A percentile compares a stretch with the other conserved stretches of the same genome.
Evolutionary conservation across 1,139 yeast species (phyloP).

Genomic region (Wickerhamomyces sp.): DNA sequence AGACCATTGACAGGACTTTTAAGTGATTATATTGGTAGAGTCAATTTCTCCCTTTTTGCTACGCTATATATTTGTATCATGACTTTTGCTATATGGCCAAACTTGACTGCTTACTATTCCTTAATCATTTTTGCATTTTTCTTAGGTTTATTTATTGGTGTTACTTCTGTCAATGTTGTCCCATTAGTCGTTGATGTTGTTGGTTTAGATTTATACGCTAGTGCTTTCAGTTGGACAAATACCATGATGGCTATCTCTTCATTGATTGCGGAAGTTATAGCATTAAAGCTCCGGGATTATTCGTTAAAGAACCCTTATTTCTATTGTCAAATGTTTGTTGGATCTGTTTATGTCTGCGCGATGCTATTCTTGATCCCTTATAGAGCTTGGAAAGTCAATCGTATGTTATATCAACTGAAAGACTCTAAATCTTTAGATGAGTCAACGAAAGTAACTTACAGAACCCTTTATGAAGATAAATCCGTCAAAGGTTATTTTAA

Average conservation of each 20-base stretch:
- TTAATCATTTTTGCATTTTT: conserved; percentile 44
- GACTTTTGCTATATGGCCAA: conserved; percentile 46
- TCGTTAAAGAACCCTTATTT: conserved; percentile 32
- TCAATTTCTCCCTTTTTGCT: conserved; percentile 35
- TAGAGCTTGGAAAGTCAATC: conserved; percentile 28
- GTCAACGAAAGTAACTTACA: neutral
- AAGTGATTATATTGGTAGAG: conserved; percentile 47
- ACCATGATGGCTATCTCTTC: conserved; percentile 28
- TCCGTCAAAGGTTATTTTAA: conserved; percentile 8
- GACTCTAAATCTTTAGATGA: conserved; percentile 6
- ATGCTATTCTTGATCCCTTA: conserved; percentile 29
- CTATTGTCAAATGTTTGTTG: conserved; percentile 40
- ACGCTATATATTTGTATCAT: conserved; percentile 34
- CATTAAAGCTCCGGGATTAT: conserved; percentile 35
- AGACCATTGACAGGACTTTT: conserved; percentile 45
- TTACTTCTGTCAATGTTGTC: conserved; percentile 51
- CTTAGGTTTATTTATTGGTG: conserved; percentile 46
- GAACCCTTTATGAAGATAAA: conserved; percentile 2
- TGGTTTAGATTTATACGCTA: conserved; percentile 30
- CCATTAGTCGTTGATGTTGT: conserved; percentile 50
- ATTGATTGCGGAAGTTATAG: conserved; percentile 42
- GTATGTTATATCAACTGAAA: conserved; percentile 20
- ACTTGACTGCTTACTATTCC: conserved; percentile 42
- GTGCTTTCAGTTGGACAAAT: conserved; percentile 30
- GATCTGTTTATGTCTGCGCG: conserved; percentile 30